Evolutionary conservation across 441 rosid genomes (phyloP), one percentile per base, ranked within the genome.

Genomic region (Gossypium davidsonii): DNA sequence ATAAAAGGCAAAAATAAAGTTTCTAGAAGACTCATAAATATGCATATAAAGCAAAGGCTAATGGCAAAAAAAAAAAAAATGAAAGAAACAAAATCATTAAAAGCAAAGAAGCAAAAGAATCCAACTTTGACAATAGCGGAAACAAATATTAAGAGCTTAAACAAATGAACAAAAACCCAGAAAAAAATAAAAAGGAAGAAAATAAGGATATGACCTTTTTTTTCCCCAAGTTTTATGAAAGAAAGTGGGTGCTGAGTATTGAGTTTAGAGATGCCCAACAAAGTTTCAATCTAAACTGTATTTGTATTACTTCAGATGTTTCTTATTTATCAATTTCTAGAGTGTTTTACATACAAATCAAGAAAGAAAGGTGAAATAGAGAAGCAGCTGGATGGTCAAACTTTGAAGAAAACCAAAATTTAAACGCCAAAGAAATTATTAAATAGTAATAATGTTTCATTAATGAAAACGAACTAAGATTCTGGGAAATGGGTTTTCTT

Each of bases 21-120:
- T 72, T 76, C 74, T 60, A 61, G 63, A 78, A 79, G 65, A 66
- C 61, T 59, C 60, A 14, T 7, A 31, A 67, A 58, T 53, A 58
- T 53, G 51, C 42, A 57, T 60, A 59, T 20, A 75, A 37, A 70
- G 61, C 23, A 53, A 68, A 67, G 48, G 48, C 59, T 67, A 9
- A 61, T 58, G 42, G 67, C 55, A 74, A 21, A 21, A 74, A 64
- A 77, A 74, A 74, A 64, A 76, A 78, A 67, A 70, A 74, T 67
- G 79, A 76, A 76, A 25, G 72, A 73, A 77, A 76, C 84, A 72
- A 61, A 78, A 82, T 83, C 73, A 84, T 77, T 58, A 59, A 75
- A 56, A 49, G 58, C 58, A 49, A n/a, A 58, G 6, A n/a, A 37
- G 39, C 67, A 67, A 49, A 48, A 46, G 18, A 6, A 9, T 18